A percentile compares a stretch with the other conserved stretches of the same genome.
These are phyloP conservation scores for Helianthus annuus DNA, from an alignment of 129 eudicot species.

Conservation along the genomic window DNA sequence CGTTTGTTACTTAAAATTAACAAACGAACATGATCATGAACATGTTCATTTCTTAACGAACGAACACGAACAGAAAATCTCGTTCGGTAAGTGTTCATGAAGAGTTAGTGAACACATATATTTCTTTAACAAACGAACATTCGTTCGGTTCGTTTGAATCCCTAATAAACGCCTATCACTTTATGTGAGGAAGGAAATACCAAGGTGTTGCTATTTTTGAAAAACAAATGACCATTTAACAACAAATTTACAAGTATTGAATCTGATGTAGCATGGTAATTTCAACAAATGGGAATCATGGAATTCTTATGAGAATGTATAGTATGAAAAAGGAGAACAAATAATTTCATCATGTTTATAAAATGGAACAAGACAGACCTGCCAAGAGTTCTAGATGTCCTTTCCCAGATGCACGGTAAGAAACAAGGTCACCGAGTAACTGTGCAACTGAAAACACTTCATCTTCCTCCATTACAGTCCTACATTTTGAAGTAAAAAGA, in stretches of 20 bases:
- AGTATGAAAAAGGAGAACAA: neutral
- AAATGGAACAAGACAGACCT: constrained; percentile 44
- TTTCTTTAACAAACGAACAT: no score
- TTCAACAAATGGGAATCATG: neutral
- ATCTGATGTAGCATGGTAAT: constrained; percentile 4
- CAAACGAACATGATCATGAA: no score
- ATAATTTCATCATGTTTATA: constrained; percentile 8
- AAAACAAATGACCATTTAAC: neutral
- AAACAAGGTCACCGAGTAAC: constrained; percentile 72
- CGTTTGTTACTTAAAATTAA: no score
- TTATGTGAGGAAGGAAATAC: neutral
- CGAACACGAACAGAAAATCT: no score
- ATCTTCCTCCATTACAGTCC: constrained; percentile 67
- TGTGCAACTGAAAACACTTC: constrained; percentile 76
- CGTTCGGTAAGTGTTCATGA: no score
- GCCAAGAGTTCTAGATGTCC: constrained; percentile 82
- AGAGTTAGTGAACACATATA: no score
- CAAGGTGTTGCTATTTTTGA: constrained; percentile 2
- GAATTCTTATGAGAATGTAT: neutral
- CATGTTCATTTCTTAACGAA: no score
- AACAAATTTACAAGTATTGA: neutral
- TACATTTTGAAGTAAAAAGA: constrained; percentile 16
- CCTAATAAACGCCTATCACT: neutral
- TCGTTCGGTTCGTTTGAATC: no score
- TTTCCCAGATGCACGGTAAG: constrained; percentile 77